Base-by-base conservation (phyloP, 306 rosid species). In the Castanea sativa region DNA sequence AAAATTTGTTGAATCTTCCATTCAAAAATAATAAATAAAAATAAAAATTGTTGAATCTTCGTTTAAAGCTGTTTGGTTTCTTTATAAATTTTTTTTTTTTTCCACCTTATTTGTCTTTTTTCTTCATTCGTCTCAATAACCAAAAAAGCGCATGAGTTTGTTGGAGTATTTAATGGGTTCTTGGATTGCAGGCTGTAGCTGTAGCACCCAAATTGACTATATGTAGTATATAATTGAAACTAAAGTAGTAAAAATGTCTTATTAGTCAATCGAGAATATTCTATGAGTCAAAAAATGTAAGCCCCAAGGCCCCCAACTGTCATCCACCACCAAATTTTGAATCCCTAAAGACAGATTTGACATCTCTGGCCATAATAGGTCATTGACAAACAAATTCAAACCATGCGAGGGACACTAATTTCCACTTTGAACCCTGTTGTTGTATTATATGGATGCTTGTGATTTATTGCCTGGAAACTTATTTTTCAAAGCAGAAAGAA, bases 231-330 rank as follows among this genome's bases (percentile, higher is more conserved):
- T 49, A 49, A 27, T 70, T 58, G 29, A 61, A 76, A 75, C 32
- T 30, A 78, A 73, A 19, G 68, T 35, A 45, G 73, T 78, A n/a
- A 53, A 61, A 35, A 65, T 72, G 81, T 19, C 35, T 14, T 23
- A 33, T 60, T 20, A 72, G 87, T 73, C 79, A 45, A 58, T 73
- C 51, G 59, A 75, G 67, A 64, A 64, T 64, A 64, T 21, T 49
- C 53, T 49, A 43, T 41, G 71, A 21, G 75, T 77, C 79, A 76
- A 56, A 63, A 45, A 49, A 74, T 67, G 77, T 75, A 84, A 65
- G 20, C 69, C 56, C 73, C 89, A 80, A 49, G 53, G 53, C 53
- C 53, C 53, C 53, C 53, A 80, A 77, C 89, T 77, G 81, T 55
- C 83, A 73, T 77, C 80, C 86, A 85, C 75, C 61, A 72, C 52